Base-by-base conservation (phyloP, 2,329 filamentous ascomycete species). In the Scytalidium lignicola region DNA sequence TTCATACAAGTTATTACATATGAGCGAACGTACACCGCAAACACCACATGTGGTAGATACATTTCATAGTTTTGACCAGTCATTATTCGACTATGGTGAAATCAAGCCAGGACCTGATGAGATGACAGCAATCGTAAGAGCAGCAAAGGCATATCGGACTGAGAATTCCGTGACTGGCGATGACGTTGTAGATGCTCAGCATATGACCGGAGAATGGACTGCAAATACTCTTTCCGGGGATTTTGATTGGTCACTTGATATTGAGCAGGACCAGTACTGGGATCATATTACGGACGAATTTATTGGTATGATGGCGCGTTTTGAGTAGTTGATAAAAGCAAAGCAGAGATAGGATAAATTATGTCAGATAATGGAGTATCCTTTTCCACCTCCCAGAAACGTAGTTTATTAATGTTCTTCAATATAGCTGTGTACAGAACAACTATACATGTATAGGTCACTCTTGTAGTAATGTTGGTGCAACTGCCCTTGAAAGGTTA, bases 231-330 rank as follows among this genome's bases (percentile, higher is more conserved):
- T 41, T 6, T 17, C 39, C n/a, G 39, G n/a, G 39, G 39, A 41
- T 6, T 7, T 17, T 8, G 39, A 41, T 41, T 41, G 39, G 39
- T 41, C 39, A 9, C 39, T 48, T 26, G 39, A 41, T 19, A 13
- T 22, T 39, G 15, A 41, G 19, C 46, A 77, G 75, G 75, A 41
- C 39, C 39, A 41, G n/a, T 41, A 41, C 26, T 28, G 26, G 26
- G 13, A 28, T 28, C 7, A 28, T 28, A 28, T 28, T 28, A 28
- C 26, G 13, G 26, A 28, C 7, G 26, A 28, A 28, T 28, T 28
- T 28, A 28, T 28, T 28, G 26, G 26, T 28, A 28, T 28, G 26
- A 28, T 28, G 26, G 26, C 26, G 7, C 7, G 26, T 13, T 28
- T 28, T 28, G 26, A 28, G 7, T 28, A 28, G n/a, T n/a, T n/a